Evolutionary conservation across 495 filamentous ascomycete species (phyloP).

Genomic region (Penicillium parvum): DNA sequence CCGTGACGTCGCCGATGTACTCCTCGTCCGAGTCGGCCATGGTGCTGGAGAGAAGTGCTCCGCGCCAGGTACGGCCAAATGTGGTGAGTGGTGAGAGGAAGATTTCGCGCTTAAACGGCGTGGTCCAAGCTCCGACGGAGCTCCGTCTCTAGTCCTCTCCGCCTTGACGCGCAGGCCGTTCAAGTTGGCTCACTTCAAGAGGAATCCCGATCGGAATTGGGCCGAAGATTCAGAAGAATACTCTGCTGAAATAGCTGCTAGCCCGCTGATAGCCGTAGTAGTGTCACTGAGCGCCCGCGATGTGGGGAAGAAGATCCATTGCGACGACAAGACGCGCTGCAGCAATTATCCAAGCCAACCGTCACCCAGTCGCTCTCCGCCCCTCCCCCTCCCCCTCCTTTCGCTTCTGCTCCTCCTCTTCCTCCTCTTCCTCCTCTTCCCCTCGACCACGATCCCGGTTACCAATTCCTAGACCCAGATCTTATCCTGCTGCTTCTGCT

Average conservation of each 20-base stretch:
- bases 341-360: constrained; percentile 18
- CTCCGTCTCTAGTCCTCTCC: constrained; percentile 18
- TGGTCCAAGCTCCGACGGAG: constrained; percentile 60
- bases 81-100: constrained; percentile 3
- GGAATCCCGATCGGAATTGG: no score
- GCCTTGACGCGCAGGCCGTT: no score
- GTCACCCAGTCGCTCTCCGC: constrained; percentile 25
- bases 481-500: constrained; percentile 11
- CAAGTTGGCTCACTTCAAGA: no score
- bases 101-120: no score
- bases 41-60: not conserved
- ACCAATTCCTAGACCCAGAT: constrained; percentile 9
- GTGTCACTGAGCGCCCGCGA: constrained; percentile 15
- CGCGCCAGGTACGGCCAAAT: not conserved
- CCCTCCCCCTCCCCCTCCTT: constrained; percentile 25
- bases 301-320: constrained; percentile 43
- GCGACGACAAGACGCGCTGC: constrained; percentile 30
- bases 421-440: constrained; percentile 23
- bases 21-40: constrained; percentile 71
- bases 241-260: not conserved
- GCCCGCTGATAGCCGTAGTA: constrained; percentile 29
- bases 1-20: constrained; percentile 71
- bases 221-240: no score
- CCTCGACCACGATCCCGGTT: constrained; percentile 20
- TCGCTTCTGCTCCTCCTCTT: constrained; percentile 19